A percentile compares a stretch with the other conserved stretches of the same genome.
These are phyloP conservation scores for Anisodus tanguticus DNA, from an alignment of 257 asterid species.

Conservation along the genomic window DNA sequence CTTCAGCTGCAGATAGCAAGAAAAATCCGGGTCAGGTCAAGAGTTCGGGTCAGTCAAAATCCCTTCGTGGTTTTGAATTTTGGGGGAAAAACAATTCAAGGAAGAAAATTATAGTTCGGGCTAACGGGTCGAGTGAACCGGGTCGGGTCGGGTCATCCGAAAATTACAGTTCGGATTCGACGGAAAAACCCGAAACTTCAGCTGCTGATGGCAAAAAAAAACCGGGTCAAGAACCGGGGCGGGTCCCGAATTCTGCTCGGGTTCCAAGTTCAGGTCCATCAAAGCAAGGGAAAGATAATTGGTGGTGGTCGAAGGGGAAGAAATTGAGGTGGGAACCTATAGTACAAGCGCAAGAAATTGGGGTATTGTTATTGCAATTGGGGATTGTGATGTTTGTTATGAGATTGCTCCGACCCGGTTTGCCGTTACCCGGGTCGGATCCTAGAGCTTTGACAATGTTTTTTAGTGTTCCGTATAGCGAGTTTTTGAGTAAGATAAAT, in stretches of 20 bases:
- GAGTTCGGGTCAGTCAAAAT: too few species aligned
- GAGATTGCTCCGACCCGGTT: constrained; percentile 89
- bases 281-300: constrained; percentile 73
- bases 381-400: constrained; percentile 91
- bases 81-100: constrained; percentile 15
- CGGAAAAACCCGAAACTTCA: constrained; percentile 56
- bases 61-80: constrained; percentile 30
- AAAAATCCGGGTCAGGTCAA: constrained; percentile 26
- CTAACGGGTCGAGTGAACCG: constrained; percentile 58
- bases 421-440: constrained; percentile 90
- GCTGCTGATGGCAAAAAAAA: constrained; percentile 55
- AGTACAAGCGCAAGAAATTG: constrained; percentile 86
- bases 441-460: constrained; percentile 64
- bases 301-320: constrained; percentile 56
- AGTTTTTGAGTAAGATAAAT: constrained; percentile 78
- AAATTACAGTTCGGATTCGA: constrained; percentile 52
- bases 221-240: constrained; percentile 30
- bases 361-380: constrained; percentile 79
- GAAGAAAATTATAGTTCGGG: constrained; percentile 35
- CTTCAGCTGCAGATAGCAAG: constrained; percentile 56
- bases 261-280: constrained; percentile 45
- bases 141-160: too few species aligned
- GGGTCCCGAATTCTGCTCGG: constrained; percentile 23
- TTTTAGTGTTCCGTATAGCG: constrained; percentile 89
- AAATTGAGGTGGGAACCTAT: constrained; percentile 93